Base-by-base conservation (phyloP, 345 rosid species). In the Salix udensis region DNA sequence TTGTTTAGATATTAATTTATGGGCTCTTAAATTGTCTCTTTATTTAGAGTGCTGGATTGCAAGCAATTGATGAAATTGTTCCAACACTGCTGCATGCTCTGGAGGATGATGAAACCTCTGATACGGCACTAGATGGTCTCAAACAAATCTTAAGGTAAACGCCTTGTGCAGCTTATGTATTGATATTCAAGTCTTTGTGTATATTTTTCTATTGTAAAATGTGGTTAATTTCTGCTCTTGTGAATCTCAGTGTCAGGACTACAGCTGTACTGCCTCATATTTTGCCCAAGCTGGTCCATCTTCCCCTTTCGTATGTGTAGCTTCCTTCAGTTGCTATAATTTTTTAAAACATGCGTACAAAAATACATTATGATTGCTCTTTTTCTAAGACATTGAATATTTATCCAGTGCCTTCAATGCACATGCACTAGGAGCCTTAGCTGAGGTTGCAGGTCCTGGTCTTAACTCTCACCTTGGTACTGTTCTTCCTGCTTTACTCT, bases 201-300 rank as follows among this genome's bases (percentile, higher is more conserved):
- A 50, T 40, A 42, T 70, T 44, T 74, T 73, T 42, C 53, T 53
- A 23, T 42, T 78, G 7, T 76, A 65, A 7, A 46, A n/a, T 24
- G 7, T 42, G 30, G 7, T 40, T 40, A 19, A 7, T 46, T 69
- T 50, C 15, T 81, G 26, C 70, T 77, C 74, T 73, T 76, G 72
- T 36, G 70, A 46, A 82, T 78, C 75, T 77, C 84, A 96, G 99
- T 90, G 99, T 96, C 73, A 86, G 99, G 84, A 93, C 97, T 55
- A 78, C 98, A n/a, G 99, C 97, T 48, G 98, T 96, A 72, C 87
- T 96, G 85, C 98, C 98, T 79, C 98, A 96, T 88, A 93, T 96
- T 80, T 86, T 96, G 80, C 99, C 99, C 62, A 96, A 92, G 91
- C 91, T 96, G 76, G 92, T 93, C 81, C 90, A 89, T 42, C 90